Evolutionary conservation across 1,284 basidiomycete species (phyloP).

Genomic region (Caloboletus inedulis): DNA sequence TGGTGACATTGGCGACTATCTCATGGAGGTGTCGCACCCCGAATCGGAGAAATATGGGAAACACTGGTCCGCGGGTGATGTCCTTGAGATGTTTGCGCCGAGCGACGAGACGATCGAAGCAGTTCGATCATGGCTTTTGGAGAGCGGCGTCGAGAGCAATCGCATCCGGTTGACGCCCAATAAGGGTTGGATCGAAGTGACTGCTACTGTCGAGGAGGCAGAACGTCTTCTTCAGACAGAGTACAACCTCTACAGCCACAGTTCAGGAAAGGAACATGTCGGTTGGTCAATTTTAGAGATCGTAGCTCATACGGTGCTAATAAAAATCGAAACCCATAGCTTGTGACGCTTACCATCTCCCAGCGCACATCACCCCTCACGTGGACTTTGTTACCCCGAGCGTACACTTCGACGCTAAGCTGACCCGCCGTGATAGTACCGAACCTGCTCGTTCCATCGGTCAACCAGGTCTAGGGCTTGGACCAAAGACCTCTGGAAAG

Average conservation of each 20-base stretch:
- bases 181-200: conserved; percentile 40
- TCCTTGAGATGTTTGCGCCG: conserved; percentile 41
- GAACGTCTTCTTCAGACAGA: conserved; percentile 32
- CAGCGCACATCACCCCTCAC: conserved; percentile 28
- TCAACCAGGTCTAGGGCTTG: conserved; percentile 10
- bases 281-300: conserved; percentile 26
- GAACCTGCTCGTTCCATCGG: conserved; percentile 9
- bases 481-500: conserved; percentile 26
- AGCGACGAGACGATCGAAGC: conserved; percentile 34
- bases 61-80: conserved; percentile 40
- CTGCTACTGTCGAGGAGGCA: conserved; percentile 37
- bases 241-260: conserved; percentile 36
- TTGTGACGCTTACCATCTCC: conserved; percentile 28
- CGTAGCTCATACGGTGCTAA: conserved; percentile 17
- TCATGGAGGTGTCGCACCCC: conserved; percentile 45
- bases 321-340: conserved; percentile 10
- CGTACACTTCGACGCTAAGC: conserved; percentile 26
- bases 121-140: conserved; percentile 43
- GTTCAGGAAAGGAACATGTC: conserved; percentile 36
- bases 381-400: conserved; percentile 29
- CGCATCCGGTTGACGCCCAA: conserved; percentile 32
- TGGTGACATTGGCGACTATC: conserved; percentile 34
- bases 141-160: conserved; percentile 32
- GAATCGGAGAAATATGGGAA: conserved; percentile 41
- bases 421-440: conserved; percentile 14